phyloP scores from a whole-genome alignment of 2,329 filamentous ascomycete species.

The Pseudogymnoascus sp. region DNA sequence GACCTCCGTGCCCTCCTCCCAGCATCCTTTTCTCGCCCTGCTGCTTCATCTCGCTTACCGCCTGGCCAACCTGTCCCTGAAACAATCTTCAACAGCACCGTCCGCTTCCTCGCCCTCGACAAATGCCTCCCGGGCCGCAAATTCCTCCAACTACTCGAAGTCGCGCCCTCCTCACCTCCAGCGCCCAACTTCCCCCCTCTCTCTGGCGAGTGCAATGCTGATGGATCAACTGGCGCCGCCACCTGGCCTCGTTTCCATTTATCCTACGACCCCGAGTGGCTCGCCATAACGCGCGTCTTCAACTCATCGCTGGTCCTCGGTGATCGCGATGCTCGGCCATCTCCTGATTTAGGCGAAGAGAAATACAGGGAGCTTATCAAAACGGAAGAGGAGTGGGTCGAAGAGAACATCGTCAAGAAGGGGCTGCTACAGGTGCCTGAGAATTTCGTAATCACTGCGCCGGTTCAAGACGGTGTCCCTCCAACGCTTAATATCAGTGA shows the following conservation, averaged over 20 bases:
- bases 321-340: slow-evolving; percentile 44
- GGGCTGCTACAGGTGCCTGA: slow-evolving; percentile 63
- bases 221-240: background rate
- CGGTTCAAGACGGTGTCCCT: slow-evolving; percentile 53
- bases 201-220: background rate
- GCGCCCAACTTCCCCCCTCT: slow-evolving; percentile 15
- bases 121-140: slow-evolving; percentile 77
- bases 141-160: slow-evolving; percentile 72
- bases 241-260: slow-evolving; percentile 31
- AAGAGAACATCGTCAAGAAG: slow-evolving; percentile 60
- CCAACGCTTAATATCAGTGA: slow-evolving; percentile 43
- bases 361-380: slow-evolving; percentile 63
- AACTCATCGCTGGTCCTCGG: slow-evolving; percentile 58
- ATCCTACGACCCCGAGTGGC: slow-evolving; percentile 88
- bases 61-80: slow-evolving; percentile 59
- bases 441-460: slow-evolving; percentile 72
- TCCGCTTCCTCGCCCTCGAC: slow-evolving; percentile 82
- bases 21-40: slow-evolving; percentile 56
- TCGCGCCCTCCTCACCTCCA: slow-evolving; percentile 31
- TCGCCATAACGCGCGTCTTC: slow-evolving; percentile 84
- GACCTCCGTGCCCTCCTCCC: slow-evolving; percentile 68
- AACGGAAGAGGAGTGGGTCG: slow-evolving; percentile 68
- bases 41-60: slow-evolving; percentile 32
- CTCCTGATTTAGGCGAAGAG: slow-evolving; percentile 59
- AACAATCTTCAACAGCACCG: slow-evolving; percentile 69